These are phyloP conservation scores for Chlamydomonas reinhardtii DNA, from an alignment of 163 green algal species.

Conservation along the genomic window DNA sequence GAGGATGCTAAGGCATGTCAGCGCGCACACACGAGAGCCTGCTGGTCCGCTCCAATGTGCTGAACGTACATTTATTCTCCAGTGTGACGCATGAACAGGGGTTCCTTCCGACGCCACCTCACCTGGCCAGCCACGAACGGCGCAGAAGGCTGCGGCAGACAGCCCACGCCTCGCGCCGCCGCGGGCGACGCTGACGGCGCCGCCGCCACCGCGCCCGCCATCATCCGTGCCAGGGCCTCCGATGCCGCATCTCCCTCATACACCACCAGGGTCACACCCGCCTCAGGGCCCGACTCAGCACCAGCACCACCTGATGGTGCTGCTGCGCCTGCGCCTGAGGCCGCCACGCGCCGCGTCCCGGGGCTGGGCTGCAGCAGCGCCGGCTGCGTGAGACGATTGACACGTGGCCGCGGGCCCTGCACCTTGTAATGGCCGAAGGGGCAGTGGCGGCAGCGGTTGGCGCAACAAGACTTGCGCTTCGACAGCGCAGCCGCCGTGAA, in stretches of 20 bases:
- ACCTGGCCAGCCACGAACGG: not conserved
- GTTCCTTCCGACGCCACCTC: too few relatives aligned
- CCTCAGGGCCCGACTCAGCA: not conserved
- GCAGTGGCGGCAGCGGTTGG: slow-evolving; percentile 54
- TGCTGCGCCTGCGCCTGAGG: not conserved
- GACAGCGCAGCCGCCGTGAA: slow-evolving; percentile 13
- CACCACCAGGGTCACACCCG: not conserved
- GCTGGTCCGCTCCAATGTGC: too few relatives aligned
- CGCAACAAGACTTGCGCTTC: slow-evolving; percentile 10
- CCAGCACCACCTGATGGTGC: not conserved
- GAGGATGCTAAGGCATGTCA: too few relatives aligned
- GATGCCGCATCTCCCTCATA: slow-evolving; percentile 1
- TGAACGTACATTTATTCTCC: too few relatives aligned
- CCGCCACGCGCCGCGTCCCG: too few relatives aligned
- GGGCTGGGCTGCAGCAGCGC: slow-evolving; percentile 1
- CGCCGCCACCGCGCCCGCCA: not conserved
- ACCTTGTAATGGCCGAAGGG: slow-evolving; percentile 35
- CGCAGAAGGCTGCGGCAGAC: not conserved
- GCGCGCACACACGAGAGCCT: too few relatives aligned
- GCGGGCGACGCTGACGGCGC: not conserved
- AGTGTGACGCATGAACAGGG: too few relatives aligned
- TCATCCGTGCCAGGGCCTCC: not conserved
- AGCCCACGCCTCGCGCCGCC: not conserved
- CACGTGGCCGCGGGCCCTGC: not conserved
- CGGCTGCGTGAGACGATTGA: slow-evolving; percentile 24